phyloP scores from a whole-genome alignment of 148 eudicot genomes.

The Chenopodium album region DNA sequence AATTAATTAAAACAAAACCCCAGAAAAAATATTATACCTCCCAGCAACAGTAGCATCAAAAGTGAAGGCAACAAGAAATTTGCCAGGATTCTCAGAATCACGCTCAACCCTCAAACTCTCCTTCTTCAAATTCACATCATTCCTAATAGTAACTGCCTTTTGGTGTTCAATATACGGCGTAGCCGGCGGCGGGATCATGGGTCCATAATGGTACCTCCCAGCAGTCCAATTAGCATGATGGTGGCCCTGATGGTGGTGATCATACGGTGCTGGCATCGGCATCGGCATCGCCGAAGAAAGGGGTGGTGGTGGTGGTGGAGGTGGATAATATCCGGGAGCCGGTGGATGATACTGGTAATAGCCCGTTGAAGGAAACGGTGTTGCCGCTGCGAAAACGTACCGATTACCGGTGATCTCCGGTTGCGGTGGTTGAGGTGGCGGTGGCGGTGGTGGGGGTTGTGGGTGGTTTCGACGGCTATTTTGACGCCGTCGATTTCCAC shows the following conservation, averaged over 20 bases:
- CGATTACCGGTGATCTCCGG: constrained; percentile 55
- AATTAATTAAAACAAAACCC: not conserved
- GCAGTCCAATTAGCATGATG: constrained; percentile 50
- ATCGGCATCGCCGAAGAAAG: constrained; percentile 44
- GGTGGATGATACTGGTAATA: constrained; percentile 58
- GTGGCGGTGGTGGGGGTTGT: constrained; percentile 28
- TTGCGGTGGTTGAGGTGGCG: constrained; percentile 24
- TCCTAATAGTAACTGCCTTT: constrained; percentile 86
- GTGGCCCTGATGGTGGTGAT: constrained; percentile 68
- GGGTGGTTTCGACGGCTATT: constrained; percentile 43
- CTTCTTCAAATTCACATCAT: constrained; percentile 89
- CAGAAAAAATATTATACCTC: constrained; percentile 42
- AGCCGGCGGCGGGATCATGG: constrained; percentile 44
- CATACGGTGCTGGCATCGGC: constrained; percentile 56
- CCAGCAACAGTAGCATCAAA: constrained; percentile 87
- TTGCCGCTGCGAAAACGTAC: constrained; percentile 74
- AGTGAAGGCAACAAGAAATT: constrained; percentile 73
- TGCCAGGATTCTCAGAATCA: constrained; percentile 77
- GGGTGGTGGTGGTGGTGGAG: constrained; percentile 42
- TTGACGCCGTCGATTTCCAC: constrained; percentile 44
- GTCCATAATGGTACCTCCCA: constrained; percentile 61
- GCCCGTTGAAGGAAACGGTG: constrained; percentile 61
- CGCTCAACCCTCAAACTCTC: constrained; percentile 73
- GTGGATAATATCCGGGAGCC: constrained; percentile 55
- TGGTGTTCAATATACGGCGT: constrained; percentile 79